phyloP scores from a whole-genome alignment of 768 basidiomycete species.

The Trichaptum fuscoviolaceum region DNA sequence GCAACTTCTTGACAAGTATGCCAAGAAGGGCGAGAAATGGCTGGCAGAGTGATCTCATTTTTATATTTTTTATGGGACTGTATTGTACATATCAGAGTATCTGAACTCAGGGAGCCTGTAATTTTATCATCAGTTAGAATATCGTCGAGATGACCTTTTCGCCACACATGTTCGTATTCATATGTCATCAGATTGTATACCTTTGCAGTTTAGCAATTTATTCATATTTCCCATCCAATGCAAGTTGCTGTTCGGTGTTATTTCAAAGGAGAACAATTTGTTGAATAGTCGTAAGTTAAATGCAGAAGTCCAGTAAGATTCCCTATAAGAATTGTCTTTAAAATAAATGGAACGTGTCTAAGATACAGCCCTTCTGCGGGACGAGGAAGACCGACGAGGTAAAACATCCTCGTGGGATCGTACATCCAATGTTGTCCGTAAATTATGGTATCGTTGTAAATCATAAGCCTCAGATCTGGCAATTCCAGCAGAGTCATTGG shows the following conservation, averaged over 20 bases:
- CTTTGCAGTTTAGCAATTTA: not conserved
- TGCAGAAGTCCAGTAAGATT: not conserved
- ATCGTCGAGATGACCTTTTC: not conserved
- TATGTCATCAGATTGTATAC: conserved; percentile 1
- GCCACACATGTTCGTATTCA: not conserved
- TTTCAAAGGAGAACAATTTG: no score
- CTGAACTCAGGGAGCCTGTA: not conserved
- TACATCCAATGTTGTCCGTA: conserved; percentile 68
- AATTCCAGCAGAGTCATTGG: conserved; percentile 69
- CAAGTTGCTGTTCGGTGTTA: no score
- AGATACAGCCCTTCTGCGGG: not conserved
- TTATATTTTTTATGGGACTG: conserved; percentile 6
- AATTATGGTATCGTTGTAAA: conserved; percentile 65
- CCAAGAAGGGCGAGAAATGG: conserved; percentile 92
- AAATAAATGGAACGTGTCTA: not conserved
- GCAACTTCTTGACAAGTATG: conserved; percentile 85
- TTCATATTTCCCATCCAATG: not conserved
- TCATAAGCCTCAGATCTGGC: conserved; percentile 73
- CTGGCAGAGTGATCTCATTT: conserved; percentile 59
- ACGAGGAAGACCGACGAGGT: conserved; percentile 20
- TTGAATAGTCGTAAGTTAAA: no score
- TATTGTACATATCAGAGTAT: conserved; percentile 5
- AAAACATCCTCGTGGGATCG: conserved; percentile 48
- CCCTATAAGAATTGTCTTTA: not conserved
- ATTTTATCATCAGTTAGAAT: not conserved